Evolutionary conservation across 306 rosid species (phyloP), one percentile per base, ranked within the genome.

Genomic region (Rubus idaeus): DNA sequence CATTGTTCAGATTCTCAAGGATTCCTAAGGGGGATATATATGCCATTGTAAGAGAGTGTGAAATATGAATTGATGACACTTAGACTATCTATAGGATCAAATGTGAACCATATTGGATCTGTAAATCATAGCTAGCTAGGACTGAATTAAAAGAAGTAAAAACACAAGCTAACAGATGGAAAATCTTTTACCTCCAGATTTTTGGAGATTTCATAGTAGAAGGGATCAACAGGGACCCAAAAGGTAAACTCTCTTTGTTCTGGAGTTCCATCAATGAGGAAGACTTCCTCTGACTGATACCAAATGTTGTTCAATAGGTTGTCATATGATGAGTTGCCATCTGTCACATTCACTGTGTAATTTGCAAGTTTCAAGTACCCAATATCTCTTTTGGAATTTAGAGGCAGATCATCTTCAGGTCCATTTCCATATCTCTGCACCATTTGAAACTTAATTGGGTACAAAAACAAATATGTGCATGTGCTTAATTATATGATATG

Each of bases 201-300:
- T 58, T 74, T 26, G 67, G 90, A 82, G 70, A 87, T 66, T 3
- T 18, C 2, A 71, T 57, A 84, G 75, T 85, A 90, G 0, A 16
- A 10, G 45, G 87, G 61, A 75, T 87, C 77, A 68, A 90, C 96
- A 5, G 84, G 78, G 42, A 84, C 82, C 90, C 91, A 88, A 68
- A 90, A 77, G 74, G 76, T 82, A 45, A 85, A 89, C 21, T 87
- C 82, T 23, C 91, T 85, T 40, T 80, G n/a, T 51, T 90, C 90
- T 0, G 91, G 93, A 78, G 63, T 75, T 9, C 91, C 96, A 69
- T 88, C 87, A 13, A 82, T 7, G 0, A 93, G 88, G 14, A 88
- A 90, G 46, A 90, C 26, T 67, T 90, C 91, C 79, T 90, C 93
- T 0, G 88, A 87, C 74, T 88, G 93, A 77, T 80, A 87, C 96